Evolutionary conservation across 495 filamentous ascomycete genomes (phyloP).

Genomic region (Penicillium diatomitis): DNA sequence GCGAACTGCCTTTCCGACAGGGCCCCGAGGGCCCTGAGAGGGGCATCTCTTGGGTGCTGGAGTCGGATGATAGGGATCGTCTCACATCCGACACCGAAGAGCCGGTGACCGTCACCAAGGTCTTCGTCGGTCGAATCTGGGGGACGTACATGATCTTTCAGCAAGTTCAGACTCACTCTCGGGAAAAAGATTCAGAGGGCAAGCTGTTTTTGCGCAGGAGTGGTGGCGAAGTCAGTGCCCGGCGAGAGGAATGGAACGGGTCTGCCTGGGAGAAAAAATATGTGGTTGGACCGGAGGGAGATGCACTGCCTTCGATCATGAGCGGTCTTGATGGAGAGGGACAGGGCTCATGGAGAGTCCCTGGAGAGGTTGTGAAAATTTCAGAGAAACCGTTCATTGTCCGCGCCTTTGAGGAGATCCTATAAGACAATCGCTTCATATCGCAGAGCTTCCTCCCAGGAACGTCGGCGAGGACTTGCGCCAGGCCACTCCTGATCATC

Average conservation of each 20-base stretch:
- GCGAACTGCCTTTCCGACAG: conserved; percentile 20
- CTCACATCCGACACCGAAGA: conserved; percentile 8
- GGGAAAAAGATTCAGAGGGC: conserved; percentile 7
- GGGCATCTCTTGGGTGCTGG: conserved; percentile 30
- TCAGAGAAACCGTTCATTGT: conserved; percentile 23
- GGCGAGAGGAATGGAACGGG: conserved; percentile 26
- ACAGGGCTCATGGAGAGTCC: conserved; percentile 10
- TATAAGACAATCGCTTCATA: not conserved
- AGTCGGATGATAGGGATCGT: conserved; percentile 16
- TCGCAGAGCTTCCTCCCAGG: too few relatives aligned
- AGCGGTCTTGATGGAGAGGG: conserved; percentile 14
- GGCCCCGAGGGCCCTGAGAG: conserved; percentile 13
- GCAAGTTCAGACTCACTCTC: conserved; percentile 19
- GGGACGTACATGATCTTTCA: conserved; percentile 27
- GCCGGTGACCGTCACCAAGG: conserved; percentile 18
- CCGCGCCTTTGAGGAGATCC: conserved; percentile 25
- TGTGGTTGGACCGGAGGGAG: conserved; percentile 14
- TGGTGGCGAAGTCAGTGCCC: conserved; percentile 25
- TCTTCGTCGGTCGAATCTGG: conserved; percentile 29
- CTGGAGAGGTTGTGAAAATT: conserved; percentile 18
- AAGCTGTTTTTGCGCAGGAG: conserved; percentile 11
- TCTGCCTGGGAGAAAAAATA: conserved; percentile 22
- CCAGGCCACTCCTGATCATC: too few relatives aligned
- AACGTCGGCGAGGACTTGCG: too few relatives aligned
- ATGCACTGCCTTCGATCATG: conserved; percentile 18